Conservation (phyloP, 2,329 filamentous ascomycete species). For the Alternaria ventricosa region DNA sequence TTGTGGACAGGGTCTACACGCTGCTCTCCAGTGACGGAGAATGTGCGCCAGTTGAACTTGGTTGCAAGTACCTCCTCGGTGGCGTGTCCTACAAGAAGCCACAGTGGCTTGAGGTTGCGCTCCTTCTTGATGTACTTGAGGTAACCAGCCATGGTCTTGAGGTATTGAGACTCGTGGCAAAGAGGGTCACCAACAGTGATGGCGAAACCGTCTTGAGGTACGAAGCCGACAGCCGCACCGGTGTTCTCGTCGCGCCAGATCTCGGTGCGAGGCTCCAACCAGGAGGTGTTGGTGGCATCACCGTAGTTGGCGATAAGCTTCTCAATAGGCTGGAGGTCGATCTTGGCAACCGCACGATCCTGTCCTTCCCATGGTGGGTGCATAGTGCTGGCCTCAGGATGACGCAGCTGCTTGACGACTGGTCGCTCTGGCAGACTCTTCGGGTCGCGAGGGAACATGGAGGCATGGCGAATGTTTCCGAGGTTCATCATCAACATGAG, state of each 20-base stretch:
- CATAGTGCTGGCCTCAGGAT: slow-evolving; percentile 86
- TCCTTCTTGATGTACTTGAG: slow-evolving; percentile 77
- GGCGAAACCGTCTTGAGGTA: slow-evolving; percentile 76
- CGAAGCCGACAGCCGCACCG: slow-evolving; percentile 85
- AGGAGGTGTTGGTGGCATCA: slow-evolving; percentile 91
- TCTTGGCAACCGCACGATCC: slow-evolving; percentile 55
- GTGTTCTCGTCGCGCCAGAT: slow-evolving; percentile 83
- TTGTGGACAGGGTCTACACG: slow-evolving; percentile 78
- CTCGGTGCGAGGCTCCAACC: slow-evolving; percentile 86
- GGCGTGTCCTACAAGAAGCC: slow-evolving; percentile 83
- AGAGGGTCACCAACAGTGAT: slow-evolving; percentile 89
- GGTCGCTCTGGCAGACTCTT: slow-evolving; percentile 78
- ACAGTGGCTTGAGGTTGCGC: slow-evolving; percentile 77
- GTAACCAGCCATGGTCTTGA: slow-evolving; percentile 75
- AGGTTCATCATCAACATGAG: slow-evolving; percentile 85
- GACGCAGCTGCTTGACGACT: slow-evolving; percentile 71
- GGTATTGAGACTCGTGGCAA: slow-evolving; percentile 79
- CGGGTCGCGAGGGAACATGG: slow-evolving; percentile 86
- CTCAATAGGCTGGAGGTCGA: slow-evolving; percentile 74
- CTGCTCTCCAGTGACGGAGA: slow-evolving; percentile 89
- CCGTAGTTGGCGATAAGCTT: slow-evolving; percentile 95
- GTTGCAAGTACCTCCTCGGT: slow-evolving; percentile 81
- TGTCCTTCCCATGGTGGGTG: slow-evolving; percentile 68
- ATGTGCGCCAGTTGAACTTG: slow-evolving; percentile 83
- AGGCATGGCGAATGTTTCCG: slow-evolving; percentile 87